Base-by-base conservation (phyloP, 2,329 filamentous ascomycete species). In the Paracoccidioides lutzii region DNA sequence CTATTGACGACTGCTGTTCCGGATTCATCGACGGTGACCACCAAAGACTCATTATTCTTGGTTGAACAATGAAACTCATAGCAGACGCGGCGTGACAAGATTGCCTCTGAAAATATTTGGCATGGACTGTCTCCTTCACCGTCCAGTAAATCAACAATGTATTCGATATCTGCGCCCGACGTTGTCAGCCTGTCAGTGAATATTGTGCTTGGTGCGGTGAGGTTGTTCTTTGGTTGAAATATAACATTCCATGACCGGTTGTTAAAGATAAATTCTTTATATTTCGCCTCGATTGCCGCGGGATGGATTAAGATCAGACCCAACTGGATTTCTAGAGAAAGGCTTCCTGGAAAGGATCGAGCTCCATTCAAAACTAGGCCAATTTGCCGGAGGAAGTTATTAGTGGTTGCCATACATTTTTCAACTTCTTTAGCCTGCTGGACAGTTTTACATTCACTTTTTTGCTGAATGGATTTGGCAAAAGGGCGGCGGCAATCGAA, bases 41-140 rank as follows among this genome's bases (percentile, higher is more conserved):
- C 56, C 46, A 74, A 63, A 3, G 56, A 48, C 9, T 66, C 60
- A n/a, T 63, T 64, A 7, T 60, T 44, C 15, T 63, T 66, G 6
- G 63, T 67, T 22, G 64, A 64, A 53, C 72, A 75, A 37, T 71
- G 66, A 38, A 71, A 74, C 49, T 75, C 71, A 48, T 73, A 74
- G 4, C 53, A 60, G 4, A 73, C 57, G 7, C 55, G 28, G 12
- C 56, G 54, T 43, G 6, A 22, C 15, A 56, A 45, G 12, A 50
- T 12, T 9, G 54, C 38, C 4, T 50, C 33, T 5, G 30, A 62
- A 43, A 73, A 73, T 0, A 71, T 46, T 0, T 58, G 60, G 32
- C 22, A 52, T 10, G 60, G 59, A 41, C n/a, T 45, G n/a, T 58
- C 55, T 5, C 54, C 55, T 43, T 62, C 59, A 9, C 60, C 59